Base-by-base conservation (phyloP, 768 basidiomycete species). In the Kwoniella heveanensis region DNA sequence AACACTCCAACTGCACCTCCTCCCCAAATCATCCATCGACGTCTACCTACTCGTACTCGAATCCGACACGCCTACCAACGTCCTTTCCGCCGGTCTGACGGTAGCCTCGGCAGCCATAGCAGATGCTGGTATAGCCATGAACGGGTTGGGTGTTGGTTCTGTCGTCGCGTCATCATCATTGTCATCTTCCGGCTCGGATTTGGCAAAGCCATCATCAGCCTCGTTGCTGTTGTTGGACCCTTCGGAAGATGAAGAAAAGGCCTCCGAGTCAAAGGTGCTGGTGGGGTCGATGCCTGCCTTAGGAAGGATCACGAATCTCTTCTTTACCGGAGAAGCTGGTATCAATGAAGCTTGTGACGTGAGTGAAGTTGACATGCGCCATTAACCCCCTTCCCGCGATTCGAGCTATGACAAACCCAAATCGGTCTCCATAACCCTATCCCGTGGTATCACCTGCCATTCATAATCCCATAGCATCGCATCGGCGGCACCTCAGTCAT, bases 1-100 rank as follows among this genome's bases (percentile, higher is more conserved):
- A 0, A 86, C 93, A 7, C 85, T 98, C 12, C 86, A 92, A 46
- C 84, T 97, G 46, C 92, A 95, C 72, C 83, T 90, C 1, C 83
- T 96, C n/a, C 95, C 96, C 17, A 99, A 99, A 78, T 90, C 92
- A 0, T 88, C 88, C 9, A 87, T 98, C 71, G 96, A 99, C 81
- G 83, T 98, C 49, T 95, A 90, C 79, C 82, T 99, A 55, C 89
- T 87, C 2, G 83, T 99, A 46, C 86, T 97, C 49, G 93, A 97
- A 67, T 87, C 88, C n/a, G 93, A 96, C 77, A 90, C 91, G 19
- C 83, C 90, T n/a, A 89, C 93, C 76, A 87, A 89, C 26, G 90
- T 91, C 67, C 84, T 95, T n/a, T 86, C 91, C 5, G 86, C 92
- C 1, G 93, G 90, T 5, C 83, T 89, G 10, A 85, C 92, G 6